Evolutionary conservation across 345 rosid species (phyloP).

Genomic region (Camelina laxa): DNA sequence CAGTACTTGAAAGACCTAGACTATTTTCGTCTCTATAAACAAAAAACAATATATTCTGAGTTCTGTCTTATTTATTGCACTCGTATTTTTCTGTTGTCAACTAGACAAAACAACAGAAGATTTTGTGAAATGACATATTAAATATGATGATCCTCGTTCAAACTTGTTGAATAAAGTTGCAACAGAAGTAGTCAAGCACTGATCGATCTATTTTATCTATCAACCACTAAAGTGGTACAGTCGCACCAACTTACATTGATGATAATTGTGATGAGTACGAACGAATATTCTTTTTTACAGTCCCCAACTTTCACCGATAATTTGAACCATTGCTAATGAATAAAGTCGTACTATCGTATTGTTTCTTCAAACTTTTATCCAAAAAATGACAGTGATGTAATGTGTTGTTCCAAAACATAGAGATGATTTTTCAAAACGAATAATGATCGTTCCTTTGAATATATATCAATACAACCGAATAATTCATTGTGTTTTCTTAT

Average conservation of each 20-base stretch:
- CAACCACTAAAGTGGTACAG: slow-evolving; percentile 39
- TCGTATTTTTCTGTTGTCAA: neutral
- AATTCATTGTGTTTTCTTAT: neutral
- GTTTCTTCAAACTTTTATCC: slow-evolving; percentile 13
- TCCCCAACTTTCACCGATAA: slow-evolving; percentile 13
- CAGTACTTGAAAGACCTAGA: neutral
- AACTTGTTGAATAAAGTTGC: slow-evolving; percentile 25
- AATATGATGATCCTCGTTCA: slow-evolving; percentile 26
- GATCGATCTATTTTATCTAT: neutral
- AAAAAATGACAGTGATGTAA: slow-evolving; percentile 39
- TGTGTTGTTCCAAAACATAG: slow-evolving; percentile 32
- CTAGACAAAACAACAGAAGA: neutral
- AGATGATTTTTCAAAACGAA: slow-evolving; percentile 18
- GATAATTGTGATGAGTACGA: slow-evolving; percentile 33
- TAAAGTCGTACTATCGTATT: slow-evolving; percentile 33
- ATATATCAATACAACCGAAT: slow-evolving; percentile 26
- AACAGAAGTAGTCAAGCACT: slow-evolving; percentile 14
- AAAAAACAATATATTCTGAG: neutral
- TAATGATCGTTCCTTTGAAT: slow-evolving; percentile 37
- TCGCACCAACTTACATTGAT: slow-evolving; percentile 23
- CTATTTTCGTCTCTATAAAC: neutral
- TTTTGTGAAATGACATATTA: slow-evolving; percentile 12
- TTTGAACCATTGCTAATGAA: slow-evolving; percentile 36
- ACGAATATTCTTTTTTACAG: slow-evolving; percentile 38
- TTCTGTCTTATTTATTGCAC: neutral